phyloP scores from a whole-genome alignment of 352 stramenopile genomes.

The Phytophthora podocarpi region DNA sequence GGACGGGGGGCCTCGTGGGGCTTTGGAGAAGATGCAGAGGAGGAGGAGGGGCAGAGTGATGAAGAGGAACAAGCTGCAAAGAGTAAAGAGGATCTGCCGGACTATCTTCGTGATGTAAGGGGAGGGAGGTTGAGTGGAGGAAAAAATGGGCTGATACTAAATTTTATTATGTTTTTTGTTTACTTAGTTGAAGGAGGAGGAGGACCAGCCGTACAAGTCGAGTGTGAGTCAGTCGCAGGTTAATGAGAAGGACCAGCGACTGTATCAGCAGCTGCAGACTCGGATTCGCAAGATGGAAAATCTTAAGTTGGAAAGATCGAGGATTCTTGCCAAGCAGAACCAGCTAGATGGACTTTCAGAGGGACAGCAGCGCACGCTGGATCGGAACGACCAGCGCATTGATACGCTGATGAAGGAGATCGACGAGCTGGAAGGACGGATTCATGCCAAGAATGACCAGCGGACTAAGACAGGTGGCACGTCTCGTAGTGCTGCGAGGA shows the following conservation, averaged over 20 bases:
- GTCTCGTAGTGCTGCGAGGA: neutral
- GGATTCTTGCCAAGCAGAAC: slow-evolving; percentile 80
- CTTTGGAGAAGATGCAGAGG: slow-evolving; percentile 82
- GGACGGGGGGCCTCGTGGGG: slow-evolving; percentile 70
- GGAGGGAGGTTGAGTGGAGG: neutral
- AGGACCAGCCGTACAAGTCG: slow-evolving; percentile 58
- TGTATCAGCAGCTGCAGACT: slow-evolving; percentile 81
- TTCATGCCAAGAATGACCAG: slow-evolving; percentile 61
- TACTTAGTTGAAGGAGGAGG: slow-evolving; percentile 61
- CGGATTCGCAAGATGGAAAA: slow-evolving; percentile 89
- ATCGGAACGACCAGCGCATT: slow-evolving; percentile 70
- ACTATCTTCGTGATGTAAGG: slow-evolving; percentile 75
- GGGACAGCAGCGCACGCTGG: slow-evolving; percentile 62
- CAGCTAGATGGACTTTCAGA: slow-evolving; percentile 61
- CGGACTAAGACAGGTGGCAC: slow-evolving; percentile 36
- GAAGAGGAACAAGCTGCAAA: slow-evolving; percentile 27
- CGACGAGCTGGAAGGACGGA: slow-evolving; percentile 55
- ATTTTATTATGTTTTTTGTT: slow-evolving; percentile 3
- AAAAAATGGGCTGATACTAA: neutral
- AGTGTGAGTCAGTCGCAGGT: slow-evolving; percentile 50
- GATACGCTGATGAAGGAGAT: slow-evolving; percentile 70
- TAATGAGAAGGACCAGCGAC: slow-evolving; percentile 71
- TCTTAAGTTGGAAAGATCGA: slow-evolving; percentile 60
- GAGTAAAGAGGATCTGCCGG: slow-evolving; percentile 49
- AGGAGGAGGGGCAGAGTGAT: slow-evolving; percentile 34